A percentile compares a stretch with the other conserved stretches of the same genome.
Conservation (phyloP, 2,329 filamentous ascomycete species). For the Paraphaeosphaeria minitans region DNA sequence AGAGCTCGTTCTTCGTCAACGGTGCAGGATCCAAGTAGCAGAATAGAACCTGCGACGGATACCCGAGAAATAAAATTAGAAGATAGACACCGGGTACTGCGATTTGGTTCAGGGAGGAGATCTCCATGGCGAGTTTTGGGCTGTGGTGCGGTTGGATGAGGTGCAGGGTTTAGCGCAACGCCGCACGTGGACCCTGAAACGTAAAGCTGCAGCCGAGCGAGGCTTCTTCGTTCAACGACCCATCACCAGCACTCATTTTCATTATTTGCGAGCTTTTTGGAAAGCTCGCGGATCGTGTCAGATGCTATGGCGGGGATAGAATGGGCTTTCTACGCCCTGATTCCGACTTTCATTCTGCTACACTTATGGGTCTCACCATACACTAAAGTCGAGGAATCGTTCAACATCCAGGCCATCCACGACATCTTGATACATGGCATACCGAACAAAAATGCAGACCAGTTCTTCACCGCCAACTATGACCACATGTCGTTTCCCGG, state of each 20-base stretch:
- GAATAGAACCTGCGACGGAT: conserved; percentile 75
- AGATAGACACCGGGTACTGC: conserved; percentile 71
- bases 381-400: conserved; percentile 98
- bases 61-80: conserved; percentile 72
- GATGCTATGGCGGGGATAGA: conserved; percentile 30
- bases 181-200: conserved; percentile 31
- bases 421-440: conserved; percentile 85
- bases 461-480: conserved; percentile 67
- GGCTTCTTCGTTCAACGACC: background rate
- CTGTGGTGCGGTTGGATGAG: background rate
- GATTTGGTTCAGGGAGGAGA: conserved; percentile 46
- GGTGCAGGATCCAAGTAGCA: conserved; percentile 62
- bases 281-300: background rate
- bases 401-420: conserved; percentile 93
- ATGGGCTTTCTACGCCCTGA: conserved; percentile 38
- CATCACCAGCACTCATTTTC: background rate
- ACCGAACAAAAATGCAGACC: conserved; percentile 61
- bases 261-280: background rate
- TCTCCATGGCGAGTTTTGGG: conserved; percentile 25
- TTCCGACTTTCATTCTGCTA: conserved; percentile 52
- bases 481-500: conserved; percentile 92
- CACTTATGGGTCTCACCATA: conserved; percentile 81
- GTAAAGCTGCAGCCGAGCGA: conserved; percentile 10
- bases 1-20: conserved; percentile 60
- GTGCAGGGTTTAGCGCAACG: conserved; percentile 17